phyloP scores from a whole-genome alignment of 1,139 yeast species.

The Zygosaccharomyces sapae region DNA sequence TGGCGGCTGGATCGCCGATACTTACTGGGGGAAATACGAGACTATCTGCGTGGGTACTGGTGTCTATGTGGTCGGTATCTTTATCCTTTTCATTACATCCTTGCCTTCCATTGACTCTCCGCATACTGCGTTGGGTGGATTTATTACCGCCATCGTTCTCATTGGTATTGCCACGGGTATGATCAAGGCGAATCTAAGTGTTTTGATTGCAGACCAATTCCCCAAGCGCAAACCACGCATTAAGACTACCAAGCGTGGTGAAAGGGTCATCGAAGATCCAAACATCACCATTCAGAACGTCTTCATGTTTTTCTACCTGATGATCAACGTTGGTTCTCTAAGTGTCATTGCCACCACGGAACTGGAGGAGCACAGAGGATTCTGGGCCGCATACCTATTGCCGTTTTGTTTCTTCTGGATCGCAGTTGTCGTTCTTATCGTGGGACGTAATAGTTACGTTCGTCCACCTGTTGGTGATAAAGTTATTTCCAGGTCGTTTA shows the following conservation, averaged over 20 bases:
- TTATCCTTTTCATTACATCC: conserved; percentile 66
- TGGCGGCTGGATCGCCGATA: conserved; percentile 75
- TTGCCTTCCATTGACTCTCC: conserved; percentile 55
- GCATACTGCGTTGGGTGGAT: conserved; percentile 39
- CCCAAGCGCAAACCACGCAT: conserved; percentile 56
- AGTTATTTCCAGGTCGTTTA: conserved; percentile 55
- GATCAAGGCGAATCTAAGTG: conserved; percentile 74
- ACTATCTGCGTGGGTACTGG: conserved; percentile 61
- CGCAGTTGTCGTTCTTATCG: conserved; percentile 51
- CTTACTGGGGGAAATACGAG: conserved; percentile 66
- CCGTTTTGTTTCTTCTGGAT: conserved; percentile 66
- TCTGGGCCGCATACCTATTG: conserved; percentile 70
- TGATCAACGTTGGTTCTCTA: conserved; percentile 77
- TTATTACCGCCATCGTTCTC: conserved; percentile 53
- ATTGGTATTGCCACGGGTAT: conserved; percentile 81
- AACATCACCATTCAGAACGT: conserved; percentile 68
- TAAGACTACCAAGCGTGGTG: conserved; percentile 55
- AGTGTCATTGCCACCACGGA: conserved; percentile 70
- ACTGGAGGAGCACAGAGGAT: conserved; percentile 47
- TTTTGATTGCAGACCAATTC: conserved; percentile 74
- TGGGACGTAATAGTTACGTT: conserved; percentile 56
- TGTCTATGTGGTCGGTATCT: conserved; percentile 59
- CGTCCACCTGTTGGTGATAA: conserved; percentile 62
- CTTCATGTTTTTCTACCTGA: conserved; percentile 72
- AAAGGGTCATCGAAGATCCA: conserved; percentile 66